phyloP scores from a whole-genome alignment of 208 protist species.

The Acanthamoeba triangularis region DNA sequence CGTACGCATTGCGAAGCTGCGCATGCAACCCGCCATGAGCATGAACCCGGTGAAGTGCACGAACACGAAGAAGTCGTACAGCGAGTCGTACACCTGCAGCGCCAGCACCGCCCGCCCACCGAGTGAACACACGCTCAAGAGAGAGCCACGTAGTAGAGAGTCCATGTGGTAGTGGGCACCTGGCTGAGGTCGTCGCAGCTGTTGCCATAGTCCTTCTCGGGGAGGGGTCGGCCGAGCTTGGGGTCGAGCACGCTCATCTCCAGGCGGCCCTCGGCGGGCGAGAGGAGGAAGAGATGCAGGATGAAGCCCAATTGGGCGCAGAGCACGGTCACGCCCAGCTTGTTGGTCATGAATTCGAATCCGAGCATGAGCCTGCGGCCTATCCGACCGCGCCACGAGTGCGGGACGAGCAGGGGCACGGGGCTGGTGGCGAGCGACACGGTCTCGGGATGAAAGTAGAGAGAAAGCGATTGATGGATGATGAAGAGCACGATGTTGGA shows the following conservation, averaged over 20 bases:
- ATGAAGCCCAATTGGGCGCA: constrained; percentile 36
- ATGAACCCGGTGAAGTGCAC: constrained; percentile 66
- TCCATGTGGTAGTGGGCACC: neutral
- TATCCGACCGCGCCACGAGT: constrained; percentile 5
- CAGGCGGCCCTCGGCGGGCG: constrained; percentile 9
- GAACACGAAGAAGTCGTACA: constrained; percentile 75
- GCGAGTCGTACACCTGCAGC: constrained; percentile 27
- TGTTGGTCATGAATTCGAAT: constrained; percentile 65
- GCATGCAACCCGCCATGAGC: constrained; percentile 64
- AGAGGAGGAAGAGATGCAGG: constrained; percentile 51
- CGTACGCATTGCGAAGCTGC: constrained; percentile 52
- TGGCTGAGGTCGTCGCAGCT: constrained; percentile 38
- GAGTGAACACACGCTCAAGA: neutral
- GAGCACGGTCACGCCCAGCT: constrained; percentile 22
- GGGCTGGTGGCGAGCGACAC: constrained; percentile 8
- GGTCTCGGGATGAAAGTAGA: neutral
- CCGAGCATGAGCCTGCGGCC: constrained; percentile 32
- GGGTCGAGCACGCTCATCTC: constrained; percentile 64
- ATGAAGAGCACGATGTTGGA: constrained; percentile 45
- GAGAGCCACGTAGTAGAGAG: neutral
- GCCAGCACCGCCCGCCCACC: neutral
- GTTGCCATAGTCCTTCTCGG: constrained; percentile 59
- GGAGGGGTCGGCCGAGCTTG: constrained; percentile 34
- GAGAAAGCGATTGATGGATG: constrained; percentile 12
- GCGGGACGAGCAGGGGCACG: neutral